Evolutionary conservation across 192 early-diverging fungal species (phyloP).

Genomic region (Entomortierella chlamydospora): DNA sequence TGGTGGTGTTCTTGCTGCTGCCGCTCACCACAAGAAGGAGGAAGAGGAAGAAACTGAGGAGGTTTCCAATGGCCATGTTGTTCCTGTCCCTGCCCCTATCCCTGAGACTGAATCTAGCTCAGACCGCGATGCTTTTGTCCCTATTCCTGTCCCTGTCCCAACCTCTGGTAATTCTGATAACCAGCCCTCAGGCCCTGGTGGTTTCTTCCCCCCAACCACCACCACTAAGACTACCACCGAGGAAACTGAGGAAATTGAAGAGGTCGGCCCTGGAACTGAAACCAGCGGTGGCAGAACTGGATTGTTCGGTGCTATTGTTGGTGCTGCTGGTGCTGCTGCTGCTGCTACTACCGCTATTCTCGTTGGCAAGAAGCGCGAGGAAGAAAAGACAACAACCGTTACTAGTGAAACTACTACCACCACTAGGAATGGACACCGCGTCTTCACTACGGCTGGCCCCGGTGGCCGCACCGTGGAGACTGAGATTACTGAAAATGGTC

Average conservation of each 20-base stretch:
- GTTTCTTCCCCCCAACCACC: constrained; percentile 29
- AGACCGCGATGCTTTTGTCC: constrained; percentile 8
- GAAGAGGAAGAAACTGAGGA: too few relatives aligned
- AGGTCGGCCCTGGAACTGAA: constrained; percentile 3
- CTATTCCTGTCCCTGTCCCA: constrained; percentile 25
- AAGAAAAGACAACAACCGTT: constrained; percentile 9
- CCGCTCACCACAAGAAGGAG: too few relatives aligned
- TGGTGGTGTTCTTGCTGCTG: too few relatives aligned
- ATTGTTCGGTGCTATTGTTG: constrained; percentile 12
- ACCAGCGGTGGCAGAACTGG: constrained; percentile 7
- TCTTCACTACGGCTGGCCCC: constrained; percentile 50
- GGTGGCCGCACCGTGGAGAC: constrained; percentile 44
- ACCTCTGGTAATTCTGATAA: constrained; percentile 9
- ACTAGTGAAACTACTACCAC: constrained; percentile 52
- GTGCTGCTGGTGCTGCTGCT: constrained; percentile 13
- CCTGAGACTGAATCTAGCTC: background rate
- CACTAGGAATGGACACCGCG: constrained; percentile 28
- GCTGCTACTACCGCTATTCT: too few relatives aligned
- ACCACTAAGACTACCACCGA: background rate
- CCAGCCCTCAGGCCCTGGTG: constrained; percentile 25
- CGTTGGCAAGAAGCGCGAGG: constrained; percentile 10
- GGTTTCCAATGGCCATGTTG: constrained; percentile 44
- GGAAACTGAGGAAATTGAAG: constrained; percentile 1
- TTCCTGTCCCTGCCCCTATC: constrained; percentile 29
- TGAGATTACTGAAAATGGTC: constrained; percentile 40